Conservation (phyloP, 768 basidiomycete genomes). For the Psilocybe cubensis region DNA sequence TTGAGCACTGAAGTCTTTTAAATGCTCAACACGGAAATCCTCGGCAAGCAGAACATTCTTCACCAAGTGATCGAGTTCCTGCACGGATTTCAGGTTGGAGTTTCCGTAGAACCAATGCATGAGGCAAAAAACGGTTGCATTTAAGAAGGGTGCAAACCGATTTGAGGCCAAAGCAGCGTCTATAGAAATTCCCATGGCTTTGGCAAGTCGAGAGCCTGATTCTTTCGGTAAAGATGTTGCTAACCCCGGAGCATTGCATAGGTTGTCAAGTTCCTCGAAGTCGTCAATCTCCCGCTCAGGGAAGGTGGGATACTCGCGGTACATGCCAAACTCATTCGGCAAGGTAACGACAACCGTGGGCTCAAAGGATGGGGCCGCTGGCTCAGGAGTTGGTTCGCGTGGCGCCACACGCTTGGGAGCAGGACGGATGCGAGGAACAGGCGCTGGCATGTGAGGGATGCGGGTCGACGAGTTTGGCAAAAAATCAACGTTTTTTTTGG, state of each 20-base stretch:
- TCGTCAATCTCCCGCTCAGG: neutral
- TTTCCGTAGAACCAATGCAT: constrained; percentile 33
- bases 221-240: neutral
- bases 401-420: too few relatives aligned
- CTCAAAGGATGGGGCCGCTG: too few relatives aligned
- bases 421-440: too few relatives aligned
- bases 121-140: constrained; percentile 23
- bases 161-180: too few relatives aligned
- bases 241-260: neutral
- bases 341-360: neutral
- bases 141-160: constrained; percentile 22
- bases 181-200: neutral
- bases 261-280: neutral
- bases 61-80: constrained; percentile 27
- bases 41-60: constrained; percentile 23
- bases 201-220: neutral
- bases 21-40: constrained; percentile 18
- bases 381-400: too few relatives aligned
- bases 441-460: too few relatives aligned
- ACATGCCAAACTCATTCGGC: neutral
- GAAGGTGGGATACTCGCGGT: neutral
- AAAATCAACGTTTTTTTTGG: too few relatives aligned
- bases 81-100: constrained; percentile 25
- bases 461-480: too few relatives aligned
- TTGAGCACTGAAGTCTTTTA: neutral